Base-by-base conservation (phyloP, 345 rosid species). In the Trapa incisa region DNA sequence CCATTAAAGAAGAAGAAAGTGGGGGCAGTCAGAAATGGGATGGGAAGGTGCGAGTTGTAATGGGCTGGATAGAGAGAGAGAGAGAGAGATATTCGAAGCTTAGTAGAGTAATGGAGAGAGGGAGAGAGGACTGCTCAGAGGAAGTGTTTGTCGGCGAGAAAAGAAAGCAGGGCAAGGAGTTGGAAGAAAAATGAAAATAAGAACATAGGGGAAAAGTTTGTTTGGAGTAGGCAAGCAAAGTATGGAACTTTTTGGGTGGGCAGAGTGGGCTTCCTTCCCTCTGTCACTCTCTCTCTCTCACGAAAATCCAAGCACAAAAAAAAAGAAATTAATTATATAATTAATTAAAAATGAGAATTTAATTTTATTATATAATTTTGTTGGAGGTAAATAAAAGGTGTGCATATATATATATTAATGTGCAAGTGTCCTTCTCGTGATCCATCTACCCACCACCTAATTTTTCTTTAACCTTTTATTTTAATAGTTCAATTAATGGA, bases 81-180 rank as follows among this genome's bases (percentile, higher is more conserved):
- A 39, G 29, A n/a, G 43, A 38, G 75, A 63, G 73, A 66, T 70
- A 72, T 67, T 67, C 75, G 62, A 67, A 61, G 75, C 75, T 72
- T 72, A 17, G 64, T 37, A 65, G 70, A 57, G 66, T 22, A 43
- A 65, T 45, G 65, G 1, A 45, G 68, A 66, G 45, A 61, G 71
- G 64, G 71, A 29, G 61, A 62, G 66, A 56, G 67, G 29, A 22
- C 29, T 22, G 29, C 29, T 22, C 29, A 47, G 66, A 36, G 64
- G n/a, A 29, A 62, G 2, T 35, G 36, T 56, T 57, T 73, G 75
- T 73, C 75, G 75, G 75, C 71, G 65, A 67, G 66, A 41, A 41
- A 41, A 41, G 36, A 42, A 72, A 38, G 45, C 32, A 65, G 48
- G 32, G 38, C 13, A 39, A 32, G 3, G 42, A 45, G 2, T 2